Evolutionary conservation across 73 alveolate species (phyloP).

Genomic region (Durusdinium trenchii): DNA sequence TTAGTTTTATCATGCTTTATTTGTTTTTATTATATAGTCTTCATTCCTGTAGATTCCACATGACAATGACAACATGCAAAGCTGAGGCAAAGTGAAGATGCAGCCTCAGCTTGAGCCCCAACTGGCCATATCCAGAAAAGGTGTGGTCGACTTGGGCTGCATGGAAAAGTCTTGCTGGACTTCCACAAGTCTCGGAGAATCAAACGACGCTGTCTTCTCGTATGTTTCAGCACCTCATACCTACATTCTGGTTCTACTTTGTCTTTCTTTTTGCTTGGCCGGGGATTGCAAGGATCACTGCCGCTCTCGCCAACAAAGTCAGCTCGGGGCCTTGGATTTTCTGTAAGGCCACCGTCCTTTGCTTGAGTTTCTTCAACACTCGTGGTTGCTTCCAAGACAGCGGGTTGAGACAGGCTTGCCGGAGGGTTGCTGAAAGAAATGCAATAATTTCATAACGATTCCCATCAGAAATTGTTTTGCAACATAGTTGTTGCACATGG

Average conservation of each 20-base stretch:
- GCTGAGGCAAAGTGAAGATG: slow-evolving; percentile 75
- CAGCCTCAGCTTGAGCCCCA: slow-evolving; percentile 38
- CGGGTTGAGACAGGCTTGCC: neutral
- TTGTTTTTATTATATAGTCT: neutral
- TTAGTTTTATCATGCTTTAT: too few relatives aligned
- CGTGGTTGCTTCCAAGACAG: too few relatives aligned
- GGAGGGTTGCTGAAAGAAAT: too few relatives aligned
- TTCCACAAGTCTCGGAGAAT: neutral
- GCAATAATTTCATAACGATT: too few relatives aligned
- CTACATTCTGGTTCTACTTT: neutral
- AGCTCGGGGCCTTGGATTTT: neutral
- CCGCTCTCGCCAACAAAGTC: slow-evolving; percentile 81
- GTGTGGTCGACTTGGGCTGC: neutral
- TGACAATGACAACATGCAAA: neutral
- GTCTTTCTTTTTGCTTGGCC: neutral
- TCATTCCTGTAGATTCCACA: neutral
- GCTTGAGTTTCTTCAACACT: neutral
- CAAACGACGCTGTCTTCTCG: neutral
- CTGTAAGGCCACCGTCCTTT: neutral
- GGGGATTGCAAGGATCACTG: slow-evolving; percentile 13
- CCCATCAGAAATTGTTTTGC: too few relatives aligned
- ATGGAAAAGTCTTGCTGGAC: neutral
- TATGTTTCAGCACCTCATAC: neutral
- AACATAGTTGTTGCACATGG: too few relatives aligned
- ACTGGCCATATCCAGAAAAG: neutral